Conservation (phyloP, 371 early-diverging fungal species). For the Mucor mucedo region DNA sequence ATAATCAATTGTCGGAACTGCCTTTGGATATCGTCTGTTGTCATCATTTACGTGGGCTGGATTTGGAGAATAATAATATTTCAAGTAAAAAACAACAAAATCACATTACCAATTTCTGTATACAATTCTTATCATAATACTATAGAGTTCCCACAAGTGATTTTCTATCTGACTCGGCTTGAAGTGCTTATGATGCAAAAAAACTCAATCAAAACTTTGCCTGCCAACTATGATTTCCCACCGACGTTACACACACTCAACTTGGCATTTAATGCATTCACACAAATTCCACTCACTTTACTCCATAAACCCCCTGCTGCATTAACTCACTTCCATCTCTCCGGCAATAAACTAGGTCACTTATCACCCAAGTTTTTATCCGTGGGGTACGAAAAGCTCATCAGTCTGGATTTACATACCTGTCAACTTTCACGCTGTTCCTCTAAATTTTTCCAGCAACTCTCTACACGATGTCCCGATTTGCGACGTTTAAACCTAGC, state of each 20-base stretch:
- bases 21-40: conserved; percentile 62
- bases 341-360: conserved; percentile 56
- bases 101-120: no score
- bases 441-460: conserved; percentile 21
- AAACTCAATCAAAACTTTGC: conserved; percentile 45
- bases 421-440: conserved; percentile 53
- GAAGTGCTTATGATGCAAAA: conserved; percentile 51
- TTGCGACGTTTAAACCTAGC: conserved; percentile 67
- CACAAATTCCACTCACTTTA: conserved; percentile 52
- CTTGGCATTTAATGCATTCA: conserved; percentile 52
- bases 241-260: conserved; percentile 46
- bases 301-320: conserved; percentile 42
- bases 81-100: conserved; percentile 13
- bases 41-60: conserved; percentile 61
- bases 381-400: conserved; percentile 49
- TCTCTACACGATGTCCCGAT: conserved; percentile 38
- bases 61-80: conserved; percentile 66
- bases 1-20: conserved; percentile 36
- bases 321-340: conserved; percentile 62
- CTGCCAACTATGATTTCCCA: conserved; percentile 37
- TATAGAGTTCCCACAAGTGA: conserved; percentile 54
- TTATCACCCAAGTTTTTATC: conserved; percentile 54
- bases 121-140: neutral
- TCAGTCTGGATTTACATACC: conserved; percentile 70
- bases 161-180: conserved; percentile 42